A percentile compares a stretch with the other conserved stretches of the same genome.
Evolutionary conservation across 257 asterid species (phyloP).

Genomic region (Orobanche coerulescens): DNA sequence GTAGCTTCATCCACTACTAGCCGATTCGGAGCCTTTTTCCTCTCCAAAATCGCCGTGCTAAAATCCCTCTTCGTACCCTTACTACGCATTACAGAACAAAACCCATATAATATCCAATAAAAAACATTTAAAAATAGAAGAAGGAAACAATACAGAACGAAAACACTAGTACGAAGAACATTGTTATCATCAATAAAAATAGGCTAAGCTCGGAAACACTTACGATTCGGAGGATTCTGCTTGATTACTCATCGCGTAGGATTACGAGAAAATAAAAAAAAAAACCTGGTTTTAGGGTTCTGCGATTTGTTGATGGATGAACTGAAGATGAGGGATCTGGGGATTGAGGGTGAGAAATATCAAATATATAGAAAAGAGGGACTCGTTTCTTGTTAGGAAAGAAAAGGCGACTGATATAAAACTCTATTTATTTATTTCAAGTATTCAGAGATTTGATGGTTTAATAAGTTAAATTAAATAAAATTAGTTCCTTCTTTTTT

Average conservation of each 20-base stretch:
- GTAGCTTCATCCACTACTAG: conserved; percentile 73
- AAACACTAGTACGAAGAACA: background rate
- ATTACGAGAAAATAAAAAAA: background rate
- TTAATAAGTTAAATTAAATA: too few species aligned
- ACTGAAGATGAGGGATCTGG: conserved; percentile 27
- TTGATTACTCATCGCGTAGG: conserved; percentile 38
- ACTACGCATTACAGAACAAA: conserved; percentile 32
- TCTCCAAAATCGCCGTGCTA: conserved; percentile 80
- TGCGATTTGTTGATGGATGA: conserved; percentile 2
- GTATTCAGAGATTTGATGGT: too few species aligned
- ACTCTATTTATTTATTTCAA: conserved; percentile 1
- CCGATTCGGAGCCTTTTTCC: conserved; percentile 82
- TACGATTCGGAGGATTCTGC: conserved; percentile 66
- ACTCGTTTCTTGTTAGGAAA: conserved; percentile 53
- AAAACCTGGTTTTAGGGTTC: conserved; percentile 15
- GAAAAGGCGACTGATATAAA: conserved; percentile 20
- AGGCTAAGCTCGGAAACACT: conserved; percentile 29
- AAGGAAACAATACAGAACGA: background rate
- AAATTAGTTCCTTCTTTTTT: too few species aligned
- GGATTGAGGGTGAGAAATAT: conserved; percentile 4
- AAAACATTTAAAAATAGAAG: background rate
- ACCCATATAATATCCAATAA: conserved; percentile 16
- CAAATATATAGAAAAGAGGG: conserved; percentile 21
- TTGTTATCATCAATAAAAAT: background rate
- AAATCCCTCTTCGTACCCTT: conserved; percentile 80